Conservation (phyloP, 441 rosid species). For the Pelargonium australe region DNA sequence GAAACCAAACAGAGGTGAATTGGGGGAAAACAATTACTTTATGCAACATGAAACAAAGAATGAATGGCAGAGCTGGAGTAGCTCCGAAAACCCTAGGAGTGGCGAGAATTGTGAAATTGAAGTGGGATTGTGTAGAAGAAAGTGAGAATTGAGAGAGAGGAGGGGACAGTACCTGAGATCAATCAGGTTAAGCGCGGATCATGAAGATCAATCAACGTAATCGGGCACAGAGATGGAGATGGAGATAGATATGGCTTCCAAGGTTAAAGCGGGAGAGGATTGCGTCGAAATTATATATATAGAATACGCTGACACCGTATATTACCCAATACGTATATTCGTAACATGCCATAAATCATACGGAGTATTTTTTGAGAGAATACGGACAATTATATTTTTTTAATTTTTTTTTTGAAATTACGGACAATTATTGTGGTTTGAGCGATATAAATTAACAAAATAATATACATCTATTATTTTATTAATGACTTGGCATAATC, state of each 20-base stretch:
- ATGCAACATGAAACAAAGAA: neutral
- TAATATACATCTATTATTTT: no score
- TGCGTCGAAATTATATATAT: neutral
- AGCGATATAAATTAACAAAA: no score
- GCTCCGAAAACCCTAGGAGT: slow-evolving; percentile 7
- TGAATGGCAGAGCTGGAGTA: neutral
- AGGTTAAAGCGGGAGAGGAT: slow-evolving; percentile 10
- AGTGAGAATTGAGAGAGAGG: neutral
- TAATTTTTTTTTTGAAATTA: no score
- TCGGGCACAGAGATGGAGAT: neutral
- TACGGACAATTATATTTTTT: no score
- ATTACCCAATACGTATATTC: neutral
- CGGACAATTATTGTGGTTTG: no score
- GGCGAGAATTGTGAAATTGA: neutral
- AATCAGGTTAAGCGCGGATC: neutral
- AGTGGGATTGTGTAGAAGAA: neutral
- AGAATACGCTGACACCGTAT: neutral
- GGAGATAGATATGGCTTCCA: neutral
- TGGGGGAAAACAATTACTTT: neutral
- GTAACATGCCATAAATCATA: neutral
- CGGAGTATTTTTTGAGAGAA: neutral
- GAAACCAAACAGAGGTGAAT: slow-evolving; percentile 6
- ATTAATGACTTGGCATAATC: no score
- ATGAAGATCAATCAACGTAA: neutral
- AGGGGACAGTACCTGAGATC: neutral